Conservation (phyloP, 345 rosid species). For the Euphorbia peplus region DNA sequence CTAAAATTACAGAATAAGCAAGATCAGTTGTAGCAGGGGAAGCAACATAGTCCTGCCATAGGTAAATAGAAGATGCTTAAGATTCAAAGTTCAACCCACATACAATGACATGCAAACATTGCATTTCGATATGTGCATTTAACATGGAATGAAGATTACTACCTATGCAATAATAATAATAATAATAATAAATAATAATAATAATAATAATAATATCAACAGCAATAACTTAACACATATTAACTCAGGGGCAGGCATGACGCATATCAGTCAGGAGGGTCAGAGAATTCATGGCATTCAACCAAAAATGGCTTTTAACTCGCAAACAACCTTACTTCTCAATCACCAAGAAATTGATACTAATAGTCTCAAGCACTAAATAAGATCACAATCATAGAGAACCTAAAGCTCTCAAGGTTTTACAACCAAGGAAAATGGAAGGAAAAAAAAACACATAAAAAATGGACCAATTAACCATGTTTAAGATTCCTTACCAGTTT, state of each 20-base stretch:
- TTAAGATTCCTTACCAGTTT: neutral
- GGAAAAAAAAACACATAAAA: too few relatives aligned
- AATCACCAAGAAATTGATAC: neutral
- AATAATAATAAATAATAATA: too few relatives aligned
- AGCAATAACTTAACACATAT: neutral
- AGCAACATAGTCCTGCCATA: slow-evolving; percentile 87
- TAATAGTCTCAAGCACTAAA: neutral
- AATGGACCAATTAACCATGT: neutral
- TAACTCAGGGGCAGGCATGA: neutral
- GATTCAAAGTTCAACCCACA: slow-evolving; percentile 10
- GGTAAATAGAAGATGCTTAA: slow-evolving; percentile 12
- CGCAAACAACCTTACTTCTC: neutral
- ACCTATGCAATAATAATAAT: too few relatives aligned
- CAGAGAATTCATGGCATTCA: neutral
- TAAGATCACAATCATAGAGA: neutral
- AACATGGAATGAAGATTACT: too few relatives aligned
- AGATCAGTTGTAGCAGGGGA: slow-evolving; percentile 70
- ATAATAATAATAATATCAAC: too few relatives aligned
- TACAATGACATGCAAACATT: neutral
- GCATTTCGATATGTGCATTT: neutral
- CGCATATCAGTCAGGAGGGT: neutral
- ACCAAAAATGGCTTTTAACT: neutral
- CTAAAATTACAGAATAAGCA: slow-evolving; percentile 79
- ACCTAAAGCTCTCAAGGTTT: neutral
- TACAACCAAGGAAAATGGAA: neutral